Base-by-base conservation (phyloP, 768 basidiomycete species). In the Tephrocybe sp. region DNA sequence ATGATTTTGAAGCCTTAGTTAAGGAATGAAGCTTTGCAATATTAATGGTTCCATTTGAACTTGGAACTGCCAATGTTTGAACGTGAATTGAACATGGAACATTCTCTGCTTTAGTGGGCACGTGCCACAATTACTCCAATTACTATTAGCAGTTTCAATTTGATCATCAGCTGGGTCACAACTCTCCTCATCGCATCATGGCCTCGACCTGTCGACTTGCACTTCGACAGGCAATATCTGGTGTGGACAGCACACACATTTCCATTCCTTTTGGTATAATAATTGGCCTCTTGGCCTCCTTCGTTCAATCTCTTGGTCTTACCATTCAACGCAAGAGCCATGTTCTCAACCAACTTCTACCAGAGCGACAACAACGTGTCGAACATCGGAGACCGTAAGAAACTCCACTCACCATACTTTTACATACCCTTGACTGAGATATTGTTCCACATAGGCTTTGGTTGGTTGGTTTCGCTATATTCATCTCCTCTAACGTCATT, bases 321-420 rank as follows among this genome's bases (percentile, higher is more conserved):
- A 95, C 94, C 21, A 85, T 98, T 49, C 94, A 96, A 66, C 85
- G 94, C 54, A 93, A 95, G 74, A 92, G 90, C 59, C 94, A 98
- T 77, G 80, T 96, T 43, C 71, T 86, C 44, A 90, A 95, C 63
- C 88, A 92, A 59, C 68, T 72, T 2, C 75, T 87, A 10, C 90
- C 92, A 3, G 76, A 82, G 47, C 64, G 77, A 20, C 68, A 81
- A 45, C 84, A 84, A 63, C 77, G 77, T 51, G 77, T 81, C 21
- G 92, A 94, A 61, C 83, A 89, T 64, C 80, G 82, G 34, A 78
- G 93, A 63, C 93, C 94, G 83, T 91, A 65, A 72, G 80, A 80
- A 15, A 39, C 36, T 33, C 9, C 45, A 42, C 33, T 21, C 53
- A 28, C 46, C 26, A 24, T 40, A 36, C 34, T 12, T 30, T 42